These are phyloP conservation scores for Ophiocordyceps unilateralis DNA, from an alignment of 2,329 filamentous ascomycete genomes.

Conservation along the genomic window DNA sequence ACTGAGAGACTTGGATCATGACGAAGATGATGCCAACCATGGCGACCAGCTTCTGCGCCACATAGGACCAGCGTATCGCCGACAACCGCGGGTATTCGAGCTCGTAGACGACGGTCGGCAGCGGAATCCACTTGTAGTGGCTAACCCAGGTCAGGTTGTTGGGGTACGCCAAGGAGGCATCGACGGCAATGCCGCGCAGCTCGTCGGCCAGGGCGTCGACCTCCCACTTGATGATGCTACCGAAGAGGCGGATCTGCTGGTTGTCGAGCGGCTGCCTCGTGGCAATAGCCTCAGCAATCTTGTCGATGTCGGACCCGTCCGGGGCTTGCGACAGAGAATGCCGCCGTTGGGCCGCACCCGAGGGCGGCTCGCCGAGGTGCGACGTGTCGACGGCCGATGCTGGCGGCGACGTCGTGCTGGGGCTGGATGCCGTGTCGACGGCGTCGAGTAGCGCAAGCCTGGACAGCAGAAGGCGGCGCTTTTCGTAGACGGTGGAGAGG, in stretches of 20 bases:
- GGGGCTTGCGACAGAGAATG: constrained; percentile 17
- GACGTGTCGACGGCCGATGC: constrained; percentile 25
- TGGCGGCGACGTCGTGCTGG: constrained; percentile 23
- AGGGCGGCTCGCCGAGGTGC: constrained; percentile 24
- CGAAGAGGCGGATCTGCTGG: constrained; percentile 46
- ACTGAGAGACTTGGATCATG: constrained; percentile 64
- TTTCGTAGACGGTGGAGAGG: constrained; percentile 41
- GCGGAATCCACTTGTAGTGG: constrained; percentile 54
- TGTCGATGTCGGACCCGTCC: constrained; percentile 36
- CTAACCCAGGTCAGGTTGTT: constrained; percentile 48
- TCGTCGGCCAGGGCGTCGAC: constrained; percentile 47
- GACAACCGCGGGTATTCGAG: constrained; percentile 56
- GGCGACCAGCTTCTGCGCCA: constrained; percentile 52
- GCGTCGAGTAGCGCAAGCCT: constrained; percentile 40
- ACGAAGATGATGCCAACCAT: constrained; percentile 58
- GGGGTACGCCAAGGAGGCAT: constrained; percentile 38
- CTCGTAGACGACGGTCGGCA: constrained; percentile 67
- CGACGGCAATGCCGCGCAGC: constrained; percentile 43
- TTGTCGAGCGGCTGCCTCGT: constrained; percentile 40
- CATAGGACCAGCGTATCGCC: constrained; percentile 56
- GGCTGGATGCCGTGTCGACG: constrained; percentile 26
- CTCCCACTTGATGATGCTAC: constrained; percentile 48
- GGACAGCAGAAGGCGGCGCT: constrained; percentile 22
- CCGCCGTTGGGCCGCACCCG: constrained; percentile 22
- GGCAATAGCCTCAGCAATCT: constrained; percentile 44